phyloP scores from a whole-genome alignment of 2,329 filamentous ascomycete species.

The Curvularia hawaiiensis region DNA sequence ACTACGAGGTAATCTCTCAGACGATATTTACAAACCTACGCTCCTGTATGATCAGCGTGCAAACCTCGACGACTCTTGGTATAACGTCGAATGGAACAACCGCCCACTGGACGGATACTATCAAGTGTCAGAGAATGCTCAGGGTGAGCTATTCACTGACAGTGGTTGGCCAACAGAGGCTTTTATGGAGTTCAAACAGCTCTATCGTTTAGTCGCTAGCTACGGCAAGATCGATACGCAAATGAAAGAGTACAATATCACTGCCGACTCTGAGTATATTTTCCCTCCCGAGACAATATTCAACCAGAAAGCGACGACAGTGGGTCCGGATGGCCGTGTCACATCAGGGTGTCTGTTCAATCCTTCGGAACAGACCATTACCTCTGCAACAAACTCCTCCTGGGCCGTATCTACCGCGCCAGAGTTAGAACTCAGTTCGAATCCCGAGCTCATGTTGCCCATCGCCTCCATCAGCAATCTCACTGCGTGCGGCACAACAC shows the following conservation, averaged over 20 bases:
- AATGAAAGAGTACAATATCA: conserved; percentile 61
- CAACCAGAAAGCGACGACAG: conserved; percentile 34
- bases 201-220: conserved; percentile 60
- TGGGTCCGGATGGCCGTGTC: conserved; percentile 49
- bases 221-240: conserved; percentile 64
- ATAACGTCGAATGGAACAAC: conserved; percentile 45
- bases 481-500: conserved; percentile 65
- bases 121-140: conserved; percentile 44
- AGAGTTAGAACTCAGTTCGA: conserved; percentile 21
- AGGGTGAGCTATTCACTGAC: conserved; percentile 52
- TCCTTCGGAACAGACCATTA: conserved; percentile 48
- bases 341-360: conserved; percentile 61
- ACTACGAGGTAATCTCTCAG: conserved; percentile 55
- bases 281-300: conserved; percentile 57
- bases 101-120: conserved; percentile 61
- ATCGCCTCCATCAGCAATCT: conserved; percentile 46
- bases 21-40: conserved; percentile 60
- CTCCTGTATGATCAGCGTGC: conserved; percentile 57
- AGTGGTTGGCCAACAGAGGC: conserved; percentile 69
- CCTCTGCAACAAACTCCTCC: conserved; percentile 56
- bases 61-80: conserved; percentile 66
- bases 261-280: conserved; percentile 56
- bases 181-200: conserved; percentile 60
- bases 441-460: conserved; percentile 30
- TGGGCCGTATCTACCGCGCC: conserved; percentile 37